Conservation (phyloP, 163 green algal genomes). For the Scenedesmus sp. region DNA sequence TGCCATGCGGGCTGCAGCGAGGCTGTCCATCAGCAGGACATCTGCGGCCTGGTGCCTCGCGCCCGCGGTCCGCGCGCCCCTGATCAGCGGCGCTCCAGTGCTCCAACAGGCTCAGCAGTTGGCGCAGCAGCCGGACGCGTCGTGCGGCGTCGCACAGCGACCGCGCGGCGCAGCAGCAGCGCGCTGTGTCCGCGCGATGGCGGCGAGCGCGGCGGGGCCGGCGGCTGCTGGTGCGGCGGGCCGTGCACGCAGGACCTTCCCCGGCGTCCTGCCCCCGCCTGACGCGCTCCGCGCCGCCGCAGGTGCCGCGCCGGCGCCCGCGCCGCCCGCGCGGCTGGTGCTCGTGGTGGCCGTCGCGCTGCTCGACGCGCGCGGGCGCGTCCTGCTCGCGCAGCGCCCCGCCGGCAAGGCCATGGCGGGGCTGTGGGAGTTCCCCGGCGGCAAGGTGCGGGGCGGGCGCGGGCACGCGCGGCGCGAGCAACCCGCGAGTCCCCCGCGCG, state of each 20-base stretch:
- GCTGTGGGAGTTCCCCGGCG: conserved; percentile 65
- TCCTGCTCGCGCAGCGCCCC: conserved; percentile 75
- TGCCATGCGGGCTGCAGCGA: too few relatives aligned
- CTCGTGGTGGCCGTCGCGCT: conserved; percentile 45
- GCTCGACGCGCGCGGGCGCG: conserved; percentile 35
- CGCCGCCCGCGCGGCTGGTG: conserved; percentile 32
- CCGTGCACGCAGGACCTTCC: not conserved
- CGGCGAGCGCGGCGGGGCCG: too few relatives aligned
- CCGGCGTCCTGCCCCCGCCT: not conserved
- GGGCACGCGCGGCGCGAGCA: not conserved
- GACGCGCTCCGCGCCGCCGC: not conserved
- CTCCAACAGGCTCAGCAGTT: too few relatives aligned
- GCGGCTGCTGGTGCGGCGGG: not conserved
- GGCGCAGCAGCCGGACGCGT: too few relatives aligned
- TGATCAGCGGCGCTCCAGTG: too few relatives aligned
- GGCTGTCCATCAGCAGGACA: too few relatives aligned
- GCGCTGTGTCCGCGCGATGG: not conserved
- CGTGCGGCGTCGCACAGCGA: not conserved
- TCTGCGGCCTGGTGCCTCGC: too few relatives aligned
- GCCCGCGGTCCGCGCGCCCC: too few relatives aligned
- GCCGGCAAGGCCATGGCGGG: conserved; percentile 70
- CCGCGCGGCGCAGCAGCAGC: not conserved
- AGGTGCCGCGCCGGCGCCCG: not conserved
- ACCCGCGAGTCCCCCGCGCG: not conserved
- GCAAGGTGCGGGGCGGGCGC: conserved; percentile 8